Base-by-base conservation (phyloP, 495 filamentous ascomycete genomes). In the Lophiostoma macrostomum region DNA sequence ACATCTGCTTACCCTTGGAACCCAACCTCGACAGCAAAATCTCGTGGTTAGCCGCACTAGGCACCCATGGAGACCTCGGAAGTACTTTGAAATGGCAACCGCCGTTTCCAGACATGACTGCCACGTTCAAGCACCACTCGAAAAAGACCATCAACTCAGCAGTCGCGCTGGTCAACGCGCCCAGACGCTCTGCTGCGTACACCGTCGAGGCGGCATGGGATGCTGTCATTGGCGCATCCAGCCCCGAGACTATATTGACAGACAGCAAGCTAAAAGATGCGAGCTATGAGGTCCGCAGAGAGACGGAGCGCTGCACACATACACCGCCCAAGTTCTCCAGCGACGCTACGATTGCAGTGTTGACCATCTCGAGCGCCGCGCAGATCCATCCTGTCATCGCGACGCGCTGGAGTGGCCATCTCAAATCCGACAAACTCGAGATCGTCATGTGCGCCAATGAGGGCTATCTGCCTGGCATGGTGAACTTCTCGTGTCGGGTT, bases 371-470 rank as follows among this genome's bases (percentile, higher is more conserved):
- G 23, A 76, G 72, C 31, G 58, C 65, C 8, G 73, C 75, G 7
- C 81, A 82, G 60, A 70, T 83, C 0, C 81, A 84, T 59, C 76
- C 77, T 0, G 69, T 82, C 10, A 80, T 83, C 50, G 79, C 79
- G 20, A 81, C 76, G 5, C 67, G 79, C 27, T 83, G 81, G 81
- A 45, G 78, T 14, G 72, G 74, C 0, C 65, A 74, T 34, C 67
- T 84, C 13, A 65, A 69, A 25, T 74, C 74, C 20, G 67, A 73
- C 34, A 70, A 69, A 27, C 67, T 82, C 11, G 76, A 82, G 36
- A 71, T 82, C 8, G 67, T 84, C 13, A 63, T 82, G 50, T 76
- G 75, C 6, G 81, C 80, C 0, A 83, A 84, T 47, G 71, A 74
- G 20, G 81, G 79, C 8, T 84, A 82, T 61, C 68, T 78, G 0